Evolutionary conservation across 768 basidiomycete genomes (phyloP).

Genomic region (Auriscalpium microsporum): DNA sequence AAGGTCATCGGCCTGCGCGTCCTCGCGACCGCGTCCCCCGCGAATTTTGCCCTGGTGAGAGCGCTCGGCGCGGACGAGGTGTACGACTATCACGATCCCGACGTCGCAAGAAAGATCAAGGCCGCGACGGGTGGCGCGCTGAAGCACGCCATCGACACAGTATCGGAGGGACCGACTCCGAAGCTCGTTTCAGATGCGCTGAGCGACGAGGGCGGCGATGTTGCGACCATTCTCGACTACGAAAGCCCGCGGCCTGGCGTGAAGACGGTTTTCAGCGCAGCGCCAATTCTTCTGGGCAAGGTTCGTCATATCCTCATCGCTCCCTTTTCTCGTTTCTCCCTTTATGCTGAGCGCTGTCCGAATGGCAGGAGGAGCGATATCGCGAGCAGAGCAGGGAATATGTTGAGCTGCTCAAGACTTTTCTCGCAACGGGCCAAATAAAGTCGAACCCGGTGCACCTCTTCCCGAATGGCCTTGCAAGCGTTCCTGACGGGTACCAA

Average conservation of each 20-base stretch:
- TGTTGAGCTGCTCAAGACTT: slow-evolving; percentile 4
- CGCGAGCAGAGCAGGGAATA: slow-evolving; percentile 6
- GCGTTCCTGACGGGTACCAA: slow-evolving; percentile 7
- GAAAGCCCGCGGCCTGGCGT: background rate
- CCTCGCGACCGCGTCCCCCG: slow-evolving; percentile 25
- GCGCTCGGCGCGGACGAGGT: slow-evolving; percentile 26
- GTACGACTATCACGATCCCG: slow-evolving; percentile 22
- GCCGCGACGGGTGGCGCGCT: slow-evolving; percentile 12
- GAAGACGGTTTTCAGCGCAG: background rate
- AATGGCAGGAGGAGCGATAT: background rate
- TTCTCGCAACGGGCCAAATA: background rate
- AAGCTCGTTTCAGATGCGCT: slow-evolving; percentile 4
- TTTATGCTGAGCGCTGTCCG: background rate
- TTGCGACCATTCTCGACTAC: background rate
- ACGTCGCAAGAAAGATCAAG: slow-evolving; percentile 19
- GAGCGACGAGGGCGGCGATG: slow-evolving; percentile 6
- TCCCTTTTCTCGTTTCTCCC: background rate
- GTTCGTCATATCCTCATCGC: background rate
- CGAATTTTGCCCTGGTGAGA: slow-evolving; percentile 25
- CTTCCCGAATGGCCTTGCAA: slow-evolving; percentile 4
- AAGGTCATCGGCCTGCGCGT: slow-evolving; percentile 23
- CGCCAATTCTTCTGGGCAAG: background rate
- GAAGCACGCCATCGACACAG: slow-evolving; percentile 13
- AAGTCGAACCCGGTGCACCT: slow-evolving; percentile 1
- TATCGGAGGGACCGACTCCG: background rate